phyloP scores from a whole-genome alignment of 805 yeast species.

The Wilhelminamyces savonicus region DNA sequence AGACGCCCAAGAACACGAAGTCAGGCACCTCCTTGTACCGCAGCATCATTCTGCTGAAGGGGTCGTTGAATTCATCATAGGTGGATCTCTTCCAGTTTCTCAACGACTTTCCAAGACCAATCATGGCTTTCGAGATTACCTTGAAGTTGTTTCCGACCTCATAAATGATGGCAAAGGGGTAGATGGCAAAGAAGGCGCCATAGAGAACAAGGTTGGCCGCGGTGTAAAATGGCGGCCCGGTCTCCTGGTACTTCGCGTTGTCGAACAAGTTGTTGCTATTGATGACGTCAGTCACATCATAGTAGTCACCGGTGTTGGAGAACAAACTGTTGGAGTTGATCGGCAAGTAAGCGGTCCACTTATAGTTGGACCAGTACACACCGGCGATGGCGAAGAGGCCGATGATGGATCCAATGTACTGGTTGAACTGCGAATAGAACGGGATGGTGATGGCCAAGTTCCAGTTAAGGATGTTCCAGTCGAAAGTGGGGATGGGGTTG shows the following conservation, averaged over 20 bases:
- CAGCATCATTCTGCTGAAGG: slow-evolving; percentile 26
- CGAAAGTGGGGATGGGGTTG: slow-evolving; percentile 50
- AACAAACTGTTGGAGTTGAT: slow-evolving; percentile 16
- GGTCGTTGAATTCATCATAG: slow-evolving; percentile 27
- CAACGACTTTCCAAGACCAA: slow-evolving; percentile 8
- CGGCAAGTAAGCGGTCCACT: slow-evolving; percentile 25
- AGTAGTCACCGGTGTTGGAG: slow-evolving; percentile 17
- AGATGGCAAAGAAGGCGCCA: slow-evolving; percentile 18
- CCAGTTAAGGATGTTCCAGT: slow-evolving; percentile 36
- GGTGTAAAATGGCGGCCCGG: slow-evolving; percentile 17
- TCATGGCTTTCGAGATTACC: slow-evolving; percentile 7
- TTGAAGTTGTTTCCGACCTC: slow-evolving; percentile 8
- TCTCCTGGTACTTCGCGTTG: slow-evolving; percentile 9
- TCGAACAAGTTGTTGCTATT: slow-evolving; percentile 6
- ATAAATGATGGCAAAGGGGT: slow-evolving; percentile 18
- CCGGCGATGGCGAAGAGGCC: slow-evolving; percentile 19
- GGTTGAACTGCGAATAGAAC: slow-evolving; percentile 16
- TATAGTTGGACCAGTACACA: slow-evolving; percentile 20
- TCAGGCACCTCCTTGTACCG: slow-evolving; percentile 30
- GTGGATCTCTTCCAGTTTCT: slow-evolving; percentile 15
- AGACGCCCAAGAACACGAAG: slow-evolving; percentile 19
- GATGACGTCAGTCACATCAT: slow-evolving; percentile 10
- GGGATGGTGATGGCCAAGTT: slow-evolving; percentile 36
- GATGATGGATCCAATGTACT: slow-evolving; percentile 9
- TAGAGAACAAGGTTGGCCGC: slow-evolving; percentile 16